A percentile compares a stretch with the other conserved stretches of the same genome.
Evolutionary conservation across 192 early-diverging fungal species (phyloP).

Genomic region (Podila horticola): DNA sequence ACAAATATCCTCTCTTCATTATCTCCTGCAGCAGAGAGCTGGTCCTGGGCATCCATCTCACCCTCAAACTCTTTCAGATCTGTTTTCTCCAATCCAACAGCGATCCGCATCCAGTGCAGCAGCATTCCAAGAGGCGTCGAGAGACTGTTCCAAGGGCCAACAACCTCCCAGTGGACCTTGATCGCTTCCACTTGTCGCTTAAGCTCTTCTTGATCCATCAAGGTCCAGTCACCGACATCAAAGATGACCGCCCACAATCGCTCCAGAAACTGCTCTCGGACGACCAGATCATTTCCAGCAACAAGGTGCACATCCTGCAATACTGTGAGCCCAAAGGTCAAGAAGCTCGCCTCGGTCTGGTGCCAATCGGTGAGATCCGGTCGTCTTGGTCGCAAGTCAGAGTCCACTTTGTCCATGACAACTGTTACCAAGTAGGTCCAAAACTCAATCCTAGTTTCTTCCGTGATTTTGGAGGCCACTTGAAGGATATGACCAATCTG

Average conservation of each 20-base stretch:
- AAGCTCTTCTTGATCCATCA: constrained; percentile 9
- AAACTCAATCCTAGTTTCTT: constrained; percentile 25
- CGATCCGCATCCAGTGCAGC: constrained; percentile 44
- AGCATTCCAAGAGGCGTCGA: constrained; percentile 20
- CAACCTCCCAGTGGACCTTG: constrained; percentile 22
- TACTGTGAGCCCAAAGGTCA: constrained; percentile 19
- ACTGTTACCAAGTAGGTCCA: constrained; percentile 35
- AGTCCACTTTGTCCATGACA: constrained; percentile 38
- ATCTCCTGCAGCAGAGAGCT: background rate
- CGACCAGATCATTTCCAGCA: constrained; percentile 19
- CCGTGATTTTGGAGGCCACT: constrained; percentile 6
- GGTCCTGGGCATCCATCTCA: background rate
- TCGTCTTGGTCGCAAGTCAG: constrained; percentile 13
- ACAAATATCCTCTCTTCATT: background rate
- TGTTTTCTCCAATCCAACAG: constrained; percentile 34
- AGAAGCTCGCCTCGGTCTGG: constrained; percentile 20
- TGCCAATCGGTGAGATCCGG: constrained; percentile 13
- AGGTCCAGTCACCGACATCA: constrained; percentile 22
- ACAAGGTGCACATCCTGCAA: constrained; percentile 27
- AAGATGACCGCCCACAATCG: constrained; percentile 20
- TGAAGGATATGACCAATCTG: constrained; percentile 13
- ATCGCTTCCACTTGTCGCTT: constrained; percentile 5
- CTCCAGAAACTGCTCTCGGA: constrained; percentile 30
- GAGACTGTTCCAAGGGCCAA: constrained; percentile 26
- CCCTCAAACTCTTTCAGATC: constrained; percentile 9